Conservation (phyloP, 2,329 filamentous ascomycete species). For the Beauveria sp. region DNA sequence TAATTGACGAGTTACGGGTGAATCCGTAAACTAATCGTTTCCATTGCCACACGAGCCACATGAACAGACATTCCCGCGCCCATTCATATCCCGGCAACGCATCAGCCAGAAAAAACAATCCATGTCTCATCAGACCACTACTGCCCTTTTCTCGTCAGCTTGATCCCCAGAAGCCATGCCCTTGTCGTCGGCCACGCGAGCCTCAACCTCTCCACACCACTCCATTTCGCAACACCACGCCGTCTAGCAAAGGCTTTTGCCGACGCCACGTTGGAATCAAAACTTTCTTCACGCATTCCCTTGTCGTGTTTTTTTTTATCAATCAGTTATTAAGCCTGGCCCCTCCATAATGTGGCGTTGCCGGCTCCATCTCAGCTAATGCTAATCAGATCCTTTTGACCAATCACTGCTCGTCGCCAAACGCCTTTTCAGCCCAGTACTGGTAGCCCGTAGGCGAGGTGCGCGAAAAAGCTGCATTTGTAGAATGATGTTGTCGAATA, state of each 20-base stretch:
- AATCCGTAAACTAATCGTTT: too few species aligned
- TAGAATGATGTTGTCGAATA: not conserved
- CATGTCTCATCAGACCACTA: not conserved
- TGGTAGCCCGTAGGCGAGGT: not conserved
- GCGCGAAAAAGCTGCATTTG: not conserved
- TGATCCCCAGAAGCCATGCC: not conserved
- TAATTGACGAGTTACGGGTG: not conserved
- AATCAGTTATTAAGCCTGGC: not conserved
- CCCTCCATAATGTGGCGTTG: not conserved
- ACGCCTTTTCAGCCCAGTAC: not conserved
- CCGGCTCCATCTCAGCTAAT: not conserved
- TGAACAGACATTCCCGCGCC: not conserved
- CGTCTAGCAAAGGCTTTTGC: not conserved
- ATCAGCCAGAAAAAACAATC: not conserved
- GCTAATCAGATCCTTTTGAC: slow-evolving; percentile 9
- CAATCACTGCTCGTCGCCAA: not conserved
- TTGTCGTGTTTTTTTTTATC: not conserved
- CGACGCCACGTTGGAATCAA: not conserved
- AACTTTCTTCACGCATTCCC: not conserved
- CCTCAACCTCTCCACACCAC: too few species aligned
- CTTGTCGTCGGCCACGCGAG: too few species aligned
- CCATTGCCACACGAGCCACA: not conserved
- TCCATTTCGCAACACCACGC: not conserved
- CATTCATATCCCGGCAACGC: not conserved
- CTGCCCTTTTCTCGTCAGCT: not conserved